Base-by-base conservation (phyloP, 352 stramenopile genomes). In the Blastocystis sp. region DNA sequence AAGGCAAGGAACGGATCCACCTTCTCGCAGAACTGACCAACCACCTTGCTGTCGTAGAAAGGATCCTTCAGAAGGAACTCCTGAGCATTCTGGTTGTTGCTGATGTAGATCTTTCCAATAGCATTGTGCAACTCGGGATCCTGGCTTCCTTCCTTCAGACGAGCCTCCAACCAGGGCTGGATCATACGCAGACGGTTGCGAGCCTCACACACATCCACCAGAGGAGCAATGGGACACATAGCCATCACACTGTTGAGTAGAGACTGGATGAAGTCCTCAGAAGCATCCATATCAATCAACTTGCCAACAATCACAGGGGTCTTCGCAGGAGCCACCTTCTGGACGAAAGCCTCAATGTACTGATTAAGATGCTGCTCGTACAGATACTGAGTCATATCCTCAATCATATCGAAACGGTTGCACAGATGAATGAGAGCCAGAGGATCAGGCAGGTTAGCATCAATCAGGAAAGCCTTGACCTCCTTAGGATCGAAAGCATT, bases 41-140 rank as follows among this genome's bases (percentile, higher is more conserved):
- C 92, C 58, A 99, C 95, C 87, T 95, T 94, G 27, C 96, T 97
- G 89, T 99, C 96, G 91, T 99, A 99, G 89, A 98, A 99, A 93
- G 98, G 97, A 91, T 99, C 99, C 93, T 98, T 99, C 54, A 93
- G 94, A 90, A 99, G 92, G 91, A 99, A 99, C 85, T 97, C 93
- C 90, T 98, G 95, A 9, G 97, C 95, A 87, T 99, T 96, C 89
- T 96, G 95, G 92, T 99, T 99, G 83, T 98, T 91, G 46, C 96
- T 98, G 65, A 99, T 96, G 92, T 99, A 99, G 90, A 99, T 99
- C 93, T 99, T 99, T 90, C 96, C 97, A 61, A 99, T 94, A 51
- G 96, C 96, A 90, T 99, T 99, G 92, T 99, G 97, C 19, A 96
- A 98, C 46, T 95, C 95, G 35, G 95, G 95, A 89, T 99, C 96